Base-by-base conservation (phyloP, 345 rosid genomes). In the Aquilaria malaccensis region DNA sequence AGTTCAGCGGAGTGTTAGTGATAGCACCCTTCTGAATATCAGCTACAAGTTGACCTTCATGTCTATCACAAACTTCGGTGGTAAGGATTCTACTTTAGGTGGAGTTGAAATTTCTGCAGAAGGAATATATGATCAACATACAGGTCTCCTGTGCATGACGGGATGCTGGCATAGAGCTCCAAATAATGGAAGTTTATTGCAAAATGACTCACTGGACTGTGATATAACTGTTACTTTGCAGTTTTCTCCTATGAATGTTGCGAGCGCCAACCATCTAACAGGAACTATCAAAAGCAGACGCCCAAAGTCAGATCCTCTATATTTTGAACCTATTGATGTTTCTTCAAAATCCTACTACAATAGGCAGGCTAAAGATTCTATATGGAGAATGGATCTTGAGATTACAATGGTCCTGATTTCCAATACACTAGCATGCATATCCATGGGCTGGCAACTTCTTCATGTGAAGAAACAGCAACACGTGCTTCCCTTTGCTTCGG, bases 361-460 rank as follows among this genome's bases (percentile, higher is more conserved):
- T 15, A 63, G 57, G 70, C 88, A 84, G 80, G 97, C 94, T 7
- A 66, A 67, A 61, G 84, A 83, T 68, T 93, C 89, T 64, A 77
- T 93, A 49, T 85, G 90, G 91, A 83, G 97, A 74, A 87, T 85
- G 87, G 92, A 89, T 83, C 66, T 93, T 51, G 98, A 93, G 89
- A 74, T 93, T 47, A 74, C 72, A 45, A 69, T 93, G 91, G 88
- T 81, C 67, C 66, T 93, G 59, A 71, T 89, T 72, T 84, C 88
- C 50, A 84, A 87, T 70, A 81, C 88, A 4, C 79, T 89, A 32
- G 76, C 88, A 13, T 93, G 97, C 70, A 41, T 87, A 62, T 84
- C 89, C 50, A 65, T 84, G 6, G 94, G 83, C 48, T 45, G 81
- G 75, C 97, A 93, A 69, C 89, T 93, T 33, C 81, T 78, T 70